Conservation (phyloP, 129 eudicot genomes). For the Lactuca sativa region DNA sequence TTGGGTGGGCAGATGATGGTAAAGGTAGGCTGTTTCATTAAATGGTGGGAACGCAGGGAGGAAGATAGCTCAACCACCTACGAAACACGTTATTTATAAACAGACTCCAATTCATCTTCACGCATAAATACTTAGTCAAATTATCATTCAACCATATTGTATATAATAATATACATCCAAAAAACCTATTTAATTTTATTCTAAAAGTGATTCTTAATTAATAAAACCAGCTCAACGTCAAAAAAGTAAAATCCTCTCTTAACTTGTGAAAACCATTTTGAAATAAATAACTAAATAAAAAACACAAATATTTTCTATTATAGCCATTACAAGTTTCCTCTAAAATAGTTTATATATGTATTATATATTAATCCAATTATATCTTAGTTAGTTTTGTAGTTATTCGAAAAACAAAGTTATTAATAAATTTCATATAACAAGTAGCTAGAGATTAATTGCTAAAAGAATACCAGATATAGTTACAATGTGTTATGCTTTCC, state of each 20-base stretch:
- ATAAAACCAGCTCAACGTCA: background rate
- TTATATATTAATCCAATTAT: too few relatives aligned
- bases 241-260: background rate
- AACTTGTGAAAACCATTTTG: too few relatives aligned
- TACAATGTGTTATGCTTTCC: slow-evolving; percentile 3
- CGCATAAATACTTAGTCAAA: slow-evolving; percentile 15
- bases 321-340: background rate
- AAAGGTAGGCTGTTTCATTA: slow-evolving; percentile 26
- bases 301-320: background rate
- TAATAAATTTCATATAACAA: too few relatives aligned
- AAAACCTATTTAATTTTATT: background rate
- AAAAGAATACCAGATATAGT: background rate
- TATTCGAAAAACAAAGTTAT: background rate
- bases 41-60: slow-evolving; percentile 29
- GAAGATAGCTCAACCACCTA: slow-evolving; percentile 61
- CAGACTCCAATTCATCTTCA: slow-evolving; percentile 11
- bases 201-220: too few relatives aligned
- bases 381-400: background rate
- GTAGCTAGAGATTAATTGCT: background rate
- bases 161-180: background rate
- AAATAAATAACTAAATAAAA: too few relatives aligned
- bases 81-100: slow-evolving; percentile 4
- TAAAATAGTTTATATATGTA: too few relatives aligned
- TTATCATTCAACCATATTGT: background rate
- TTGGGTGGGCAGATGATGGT: slow-evolving; percentile 32